phyloP scores from a whole-genome alignment of 2,329 filamentous ascomycete genomes.

The Colletotrichum sublineola region DNA sequence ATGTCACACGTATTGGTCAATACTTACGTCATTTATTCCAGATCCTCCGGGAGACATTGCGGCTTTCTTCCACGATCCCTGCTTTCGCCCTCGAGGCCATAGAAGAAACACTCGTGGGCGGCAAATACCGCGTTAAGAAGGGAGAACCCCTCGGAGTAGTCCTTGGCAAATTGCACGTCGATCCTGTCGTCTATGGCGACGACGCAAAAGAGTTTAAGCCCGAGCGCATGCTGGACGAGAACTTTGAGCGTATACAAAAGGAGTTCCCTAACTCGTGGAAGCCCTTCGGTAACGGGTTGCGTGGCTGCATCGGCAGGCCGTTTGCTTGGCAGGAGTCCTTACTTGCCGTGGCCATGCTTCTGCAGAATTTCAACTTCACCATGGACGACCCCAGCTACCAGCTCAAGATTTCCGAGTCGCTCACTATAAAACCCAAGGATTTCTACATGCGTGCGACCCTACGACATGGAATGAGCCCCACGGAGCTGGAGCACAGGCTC shows the following conservation, averaged over 20 bases:
- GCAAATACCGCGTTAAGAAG: constrained; percentile 65
- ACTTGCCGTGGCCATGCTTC: constrained; percentile 63
- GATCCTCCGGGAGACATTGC: constrained; percentile 68
- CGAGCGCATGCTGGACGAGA: constrained; percentile 72
- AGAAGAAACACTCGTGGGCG: constrained; percentile 61
- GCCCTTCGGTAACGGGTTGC: constrained; percentile 66
- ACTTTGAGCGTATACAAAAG: constrained; percentile 55
- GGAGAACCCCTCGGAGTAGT: constrained; percentile 59
- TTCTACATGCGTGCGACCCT: constrained; percentile 71
- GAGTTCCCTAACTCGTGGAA: constrained; percentile 58
- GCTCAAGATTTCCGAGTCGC: constrained; percentile 63
- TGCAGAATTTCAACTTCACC: constrained; percentile 77
- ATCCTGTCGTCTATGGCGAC: constrained; percentile 68
- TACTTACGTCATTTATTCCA: neutral
- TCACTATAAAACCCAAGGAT: constrained; percentile 72
- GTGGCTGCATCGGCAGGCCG: constrained; percentile 65
- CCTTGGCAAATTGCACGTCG: constrained; percentile 65
- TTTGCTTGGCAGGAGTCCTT: constrained; percentile 69
- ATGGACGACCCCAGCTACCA: constrained; percentile 70
- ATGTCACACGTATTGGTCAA: constrained; percentile 20
- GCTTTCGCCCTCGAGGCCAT: constrained; percentile 49
- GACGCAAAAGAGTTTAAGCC: constrained; percentile 71
- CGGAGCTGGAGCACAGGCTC: constrained; percentile 61
- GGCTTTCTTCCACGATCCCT: constrained; percentile 48
- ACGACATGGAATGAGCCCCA: constrained; percentile 55